Percentiles rank a stretch among this genome's conserved stretches.
Evolutionary conservation across 116 monocot species (phyloP).

Genomic region (Phalaenopsis hybrid): DNA sequence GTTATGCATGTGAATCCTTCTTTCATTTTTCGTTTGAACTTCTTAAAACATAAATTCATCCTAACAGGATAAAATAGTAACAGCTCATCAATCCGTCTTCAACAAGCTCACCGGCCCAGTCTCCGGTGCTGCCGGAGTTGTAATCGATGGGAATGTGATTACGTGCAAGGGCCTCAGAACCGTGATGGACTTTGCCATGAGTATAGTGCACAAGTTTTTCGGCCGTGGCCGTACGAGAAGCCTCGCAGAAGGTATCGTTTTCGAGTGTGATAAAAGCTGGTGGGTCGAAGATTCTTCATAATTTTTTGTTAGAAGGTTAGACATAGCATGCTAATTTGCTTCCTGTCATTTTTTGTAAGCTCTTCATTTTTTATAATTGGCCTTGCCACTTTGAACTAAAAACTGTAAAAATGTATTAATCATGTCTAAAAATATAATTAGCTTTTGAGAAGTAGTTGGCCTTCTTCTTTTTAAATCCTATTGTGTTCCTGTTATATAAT

Average conservation of each 20-base stretch:
- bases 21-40: not conserved
- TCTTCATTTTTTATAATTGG: no score
- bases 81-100: constrained; percentile 41
- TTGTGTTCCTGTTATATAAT: no score
- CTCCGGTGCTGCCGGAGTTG: constrained; percentile 35
- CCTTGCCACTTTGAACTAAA: no score
- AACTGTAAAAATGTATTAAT: no score
- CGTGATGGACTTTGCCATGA: constrained; percentile 66
- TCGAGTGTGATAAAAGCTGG: constrained; percentile 49
- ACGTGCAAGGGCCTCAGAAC: constrained; percentile 69
- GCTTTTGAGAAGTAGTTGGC: no score
- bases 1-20: no score
- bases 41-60: not conserved
- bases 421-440: no score
- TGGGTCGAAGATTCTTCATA: not conserved
- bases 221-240: constrained; percentile 68
- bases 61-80: constrained; percentile 49
- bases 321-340: no score
- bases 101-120: constrained; percentile 32
- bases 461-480: no score
- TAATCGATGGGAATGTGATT: constrained; percentile 86
- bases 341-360: no score
- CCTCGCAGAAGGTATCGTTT: constrained; percentile 84
- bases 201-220: constrained; percentile 72
- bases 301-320: no score